Conservation (phyloP, 768 basidiomycete genomes). For the Naganishia onofrii region DNA sequence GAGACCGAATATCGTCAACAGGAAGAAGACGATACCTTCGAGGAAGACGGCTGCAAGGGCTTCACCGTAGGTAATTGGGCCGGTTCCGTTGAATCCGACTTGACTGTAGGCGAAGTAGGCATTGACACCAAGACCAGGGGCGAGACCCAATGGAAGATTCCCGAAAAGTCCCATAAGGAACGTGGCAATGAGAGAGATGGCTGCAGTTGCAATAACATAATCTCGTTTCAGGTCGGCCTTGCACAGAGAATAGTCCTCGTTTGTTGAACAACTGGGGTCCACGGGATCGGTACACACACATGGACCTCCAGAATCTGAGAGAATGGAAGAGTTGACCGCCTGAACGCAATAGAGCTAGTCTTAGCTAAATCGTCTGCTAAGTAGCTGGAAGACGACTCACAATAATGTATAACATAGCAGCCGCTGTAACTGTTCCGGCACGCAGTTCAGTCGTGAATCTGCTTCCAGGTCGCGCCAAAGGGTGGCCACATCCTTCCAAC, state of each 20-base stretch:
- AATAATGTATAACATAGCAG: slow-evolving; percentile 81
- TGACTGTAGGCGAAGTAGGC: slow-evolving; percentile 81
- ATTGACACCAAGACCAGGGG: slow-evolving; percentile 75
- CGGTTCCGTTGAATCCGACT: slow-evolving; percentile 72
- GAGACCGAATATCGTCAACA: slow-evolving; percentile 74
- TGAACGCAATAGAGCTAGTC: neutral
- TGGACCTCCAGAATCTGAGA: slow-evolving; percentile 73
- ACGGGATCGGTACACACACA: slow-evolving; percentile 65
- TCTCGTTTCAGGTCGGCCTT: slow-evolving; percentile 61
- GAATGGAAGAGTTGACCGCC: slow-evolving; percentile 78
- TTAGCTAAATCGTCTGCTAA: neutral
- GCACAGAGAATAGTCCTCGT: slow-evolving; percentile 45
- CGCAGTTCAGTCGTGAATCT: slow-evolving; percentile 56
- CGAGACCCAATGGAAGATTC: slow-evolving; percentile 82
- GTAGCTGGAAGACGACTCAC: neutral
- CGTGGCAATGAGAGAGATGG: slow-evolving; percentile 69
- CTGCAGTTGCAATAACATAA: slow-evolving; percentile 78
- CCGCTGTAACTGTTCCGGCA: slow-evolving; percentile 55
- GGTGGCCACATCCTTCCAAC: slow-evolving; percentile 68
- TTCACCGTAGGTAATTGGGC: slow-evolving; percentile 69
- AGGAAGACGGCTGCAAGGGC: slow-evolving; percentile 81
- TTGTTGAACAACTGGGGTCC: slow-evolving; percentile 47
- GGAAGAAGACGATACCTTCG: slow-evolving; percentile 82
- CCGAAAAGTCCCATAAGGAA: slow-evolving; percentile 80
- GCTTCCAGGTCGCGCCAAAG: slow-evolving; percentile 64